Conservation (phyloP, 176 grass and related monocot species). For the Musa itinerans region DNA sequence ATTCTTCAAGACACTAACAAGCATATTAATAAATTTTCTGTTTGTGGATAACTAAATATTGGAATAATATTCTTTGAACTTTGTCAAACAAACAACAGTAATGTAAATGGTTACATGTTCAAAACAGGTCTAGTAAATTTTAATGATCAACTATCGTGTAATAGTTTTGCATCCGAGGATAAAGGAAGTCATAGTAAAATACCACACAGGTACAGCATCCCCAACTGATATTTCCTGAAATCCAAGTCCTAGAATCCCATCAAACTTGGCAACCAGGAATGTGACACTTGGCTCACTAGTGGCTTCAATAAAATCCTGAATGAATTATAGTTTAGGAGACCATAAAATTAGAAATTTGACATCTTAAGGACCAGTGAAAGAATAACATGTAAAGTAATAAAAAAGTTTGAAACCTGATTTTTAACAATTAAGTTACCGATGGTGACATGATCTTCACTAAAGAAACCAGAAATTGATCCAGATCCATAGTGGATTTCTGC, state of each 20-base stretch:
- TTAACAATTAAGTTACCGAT: conserved; percentile 9
- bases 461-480: conserved; percentile 19
- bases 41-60: too few relatives aligned
- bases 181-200: background rate
- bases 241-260: conserved; percentile 17
- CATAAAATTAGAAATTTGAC: background rate
- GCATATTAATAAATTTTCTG: too few relatives aligned
- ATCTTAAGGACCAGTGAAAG: background rate
- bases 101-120: too few relatives aligned
- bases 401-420: conserved; percentile 6
- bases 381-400: background rate
- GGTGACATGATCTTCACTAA: conserved; percentile 15
- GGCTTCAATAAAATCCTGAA: conserved; percentile 22
- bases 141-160: background rate
- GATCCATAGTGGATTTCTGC: conserved; percentile 18
- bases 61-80: too few relatives aligned
- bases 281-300: conserved; percentile 17
- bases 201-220: conserved; percentile 9
- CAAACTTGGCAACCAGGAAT: conserved; percentile 21
- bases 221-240: conserved; percentile 18
- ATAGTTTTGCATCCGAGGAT: background rate
- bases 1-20: too few relatives aligned
- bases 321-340: background rate
- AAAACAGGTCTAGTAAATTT: too few relatives aligned
- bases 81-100: too few relatives aligned